A percentile compares a stretch with the other conserved stretches of the same genome.
These are phyloP conservation scores for Abrus precatorius DNA, from an alignment of 306 rosid species.

Conservation along the genomic window DNA sequence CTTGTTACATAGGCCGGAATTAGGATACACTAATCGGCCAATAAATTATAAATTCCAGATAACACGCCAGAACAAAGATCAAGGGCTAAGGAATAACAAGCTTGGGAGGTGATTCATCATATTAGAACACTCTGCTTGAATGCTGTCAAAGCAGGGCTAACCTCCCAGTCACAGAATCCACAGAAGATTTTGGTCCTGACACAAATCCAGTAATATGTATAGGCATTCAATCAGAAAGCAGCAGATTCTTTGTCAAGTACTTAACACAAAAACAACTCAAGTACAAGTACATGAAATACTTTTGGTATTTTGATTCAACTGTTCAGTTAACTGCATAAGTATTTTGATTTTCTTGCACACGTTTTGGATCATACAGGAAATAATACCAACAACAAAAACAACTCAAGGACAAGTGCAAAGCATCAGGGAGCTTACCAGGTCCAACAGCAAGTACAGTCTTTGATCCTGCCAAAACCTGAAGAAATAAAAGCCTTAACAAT, in stretches of 20 bases:
- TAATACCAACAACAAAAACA: slow-evolving; percentile 18
- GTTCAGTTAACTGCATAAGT: slow-evolving; percentile 11
- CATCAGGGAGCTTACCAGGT: slow-evolving; percentile 69
- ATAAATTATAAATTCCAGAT: slow-evolving; percentile 17
- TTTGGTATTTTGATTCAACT: neutral
- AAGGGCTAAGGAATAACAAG: slow-evolving; percentile 14
- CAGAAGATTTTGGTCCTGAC: slow-evolving; percentile 74
- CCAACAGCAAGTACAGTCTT: slow-evolving; percentile 96
- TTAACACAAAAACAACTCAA: neutral
- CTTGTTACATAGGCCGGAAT: slow-evolving; percentile 14
- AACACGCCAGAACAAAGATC: neutral
- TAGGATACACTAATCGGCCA: slow-evolving; percentile 20
- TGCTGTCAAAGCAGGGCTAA: slow-evolving; percentile 66
- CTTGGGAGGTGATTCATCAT: slow-evolving; percentile 24
- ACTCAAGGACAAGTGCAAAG: slow-evolving; percentile 37
- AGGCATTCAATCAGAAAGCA: slow-evolving; percentile 4
- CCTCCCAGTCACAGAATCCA: slow-evolving; percentile 84
- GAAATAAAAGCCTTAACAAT: slow-evolving; percentile 35
- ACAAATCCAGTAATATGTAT: slow-evolving; percentile 20
- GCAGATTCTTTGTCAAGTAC: slow-evolving; percentile 11
- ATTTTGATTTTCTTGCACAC: slow-evolving; percentile 21
- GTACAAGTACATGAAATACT: too few species aligned
- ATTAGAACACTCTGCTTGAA: slow-evolving; percentile 28
- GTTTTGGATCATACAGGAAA: slow-evolving; percentile 8
- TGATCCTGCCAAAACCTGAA: slow-evolving; percentile 84